These are phyloP conservation scores for Papiliotrema terrestris DNA, from an alignment of 1,284 basidiomycete genomes.

Conservation along the genomic window DNA sequence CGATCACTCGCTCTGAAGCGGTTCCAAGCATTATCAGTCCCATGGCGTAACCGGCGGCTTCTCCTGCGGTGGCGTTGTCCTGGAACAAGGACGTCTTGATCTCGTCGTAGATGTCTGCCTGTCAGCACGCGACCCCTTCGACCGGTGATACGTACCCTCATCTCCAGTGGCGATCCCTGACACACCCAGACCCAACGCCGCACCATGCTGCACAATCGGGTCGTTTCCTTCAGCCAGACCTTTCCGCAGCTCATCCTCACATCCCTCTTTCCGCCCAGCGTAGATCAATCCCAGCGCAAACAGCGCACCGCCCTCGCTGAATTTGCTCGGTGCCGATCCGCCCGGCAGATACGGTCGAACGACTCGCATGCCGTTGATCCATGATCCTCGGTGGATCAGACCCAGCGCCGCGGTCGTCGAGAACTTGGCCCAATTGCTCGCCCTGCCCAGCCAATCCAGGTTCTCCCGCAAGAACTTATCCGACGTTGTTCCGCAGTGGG, in stretches of 20 bases:
- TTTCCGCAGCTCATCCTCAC: constrained; percentile 66
- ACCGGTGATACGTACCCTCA: constrained; percentile 54
- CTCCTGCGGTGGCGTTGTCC: constrained; percentile 90
- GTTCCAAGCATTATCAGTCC: constrained; percentile 94
- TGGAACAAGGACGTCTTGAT: constrained; percentile 82
- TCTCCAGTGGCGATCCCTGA: constrained; percentile 88
- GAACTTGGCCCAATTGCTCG: constrained; percentile 96
- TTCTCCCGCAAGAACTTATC: constrained; percentile 90
- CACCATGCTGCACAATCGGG: constrained; percentile 92
- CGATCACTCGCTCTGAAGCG: constrained; percentile 68
- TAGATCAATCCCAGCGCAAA: constrained; percentile 94
- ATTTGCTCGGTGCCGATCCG: constrained; percentile 58
- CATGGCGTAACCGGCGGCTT: constrained; percentile 93
- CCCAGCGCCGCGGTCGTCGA: constrained; percentile 91
- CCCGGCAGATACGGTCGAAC: constrained; percentile 91
- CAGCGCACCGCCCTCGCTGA: constrained; percentile 87
- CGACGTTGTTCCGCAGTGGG: constrained; percentile 90
- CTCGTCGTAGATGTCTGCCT: constrained; percentile 77
- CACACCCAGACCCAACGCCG: constrained; percentile 87
- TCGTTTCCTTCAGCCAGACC: constrained; percentile 57
- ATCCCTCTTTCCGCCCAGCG: constrained; percentile 60
- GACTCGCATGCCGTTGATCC: constrained; percentile 85
- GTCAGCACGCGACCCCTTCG: not conserved
- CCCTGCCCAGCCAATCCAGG: constrained; percentile 87
- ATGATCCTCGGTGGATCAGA: constrained; percentile 93